Evolutionary conservation across 176 grass and related monocot genomes (phyloP).

Genomic region (Oryza meyeriana): DNA sequence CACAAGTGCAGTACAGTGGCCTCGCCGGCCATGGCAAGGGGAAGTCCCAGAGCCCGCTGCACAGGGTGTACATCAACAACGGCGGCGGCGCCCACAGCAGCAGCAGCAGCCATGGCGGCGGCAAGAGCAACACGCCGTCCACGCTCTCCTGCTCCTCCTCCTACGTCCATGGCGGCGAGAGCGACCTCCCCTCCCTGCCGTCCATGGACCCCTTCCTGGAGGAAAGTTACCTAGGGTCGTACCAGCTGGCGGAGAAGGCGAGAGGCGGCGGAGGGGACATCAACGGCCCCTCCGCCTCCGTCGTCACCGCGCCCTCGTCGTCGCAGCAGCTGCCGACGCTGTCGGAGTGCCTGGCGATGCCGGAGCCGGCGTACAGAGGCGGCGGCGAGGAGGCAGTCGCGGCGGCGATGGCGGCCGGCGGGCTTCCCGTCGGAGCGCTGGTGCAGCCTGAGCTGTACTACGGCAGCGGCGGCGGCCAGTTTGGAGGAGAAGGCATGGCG

Average conservation of each 20-base stretch:
- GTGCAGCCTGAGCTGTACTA: slow-evolving; percentile 30
- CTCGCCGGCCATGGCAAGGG: slow-evolving; percentile 27
- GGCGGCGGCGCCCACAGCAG: neutral
- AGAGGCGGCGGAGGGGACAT: no score
- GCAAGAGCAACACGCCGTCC: slow-evolving; percentile 25
- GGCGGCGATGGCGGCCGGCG: neutral
- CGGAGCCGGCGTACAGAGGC: slow-evolving; percentile 33
- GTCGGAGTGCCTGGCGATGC: slow-evolving; percentile 67
- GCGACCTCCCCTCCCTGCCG: slow-evolving; percentile 24
- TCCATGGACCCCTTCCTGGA: slow-evolving; percentile 52
- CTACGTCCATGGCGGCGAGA: slow-evolving; percentile 37
- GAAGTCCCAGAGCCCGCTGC: slow-evolving; percentile 53
- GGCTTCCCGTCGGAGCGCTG: slow-evolving; percentile 18
- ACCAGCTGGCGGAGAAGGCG: slow-evolving; percentile 21
- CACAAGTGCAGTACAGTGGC: slow-evolving; percentile 11
- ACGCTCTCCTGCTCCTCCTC: slow-evolving; percentile 44
- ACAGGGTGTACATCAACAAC: slow-evolving; percentile 51
- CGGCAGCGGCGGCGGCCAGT: slow-evolving; percentile 7
- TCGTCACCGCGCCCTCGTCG: neutral
- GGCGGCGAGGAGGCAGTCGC: neutral
- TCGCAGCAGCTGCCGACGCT: slow-evolving; percentile 47
- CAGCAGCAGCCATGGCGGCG: neutral
- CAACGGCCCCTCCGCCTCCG: neutral
- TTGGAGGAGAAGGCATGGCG: slow-evolving; percentile 14
- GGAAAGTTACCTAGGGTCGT: slow-evolving; percentile 26